Evolutionary conservation across 306 rosid species (phyloP).

Genomic region (Prunus fruticosa): DNA sequence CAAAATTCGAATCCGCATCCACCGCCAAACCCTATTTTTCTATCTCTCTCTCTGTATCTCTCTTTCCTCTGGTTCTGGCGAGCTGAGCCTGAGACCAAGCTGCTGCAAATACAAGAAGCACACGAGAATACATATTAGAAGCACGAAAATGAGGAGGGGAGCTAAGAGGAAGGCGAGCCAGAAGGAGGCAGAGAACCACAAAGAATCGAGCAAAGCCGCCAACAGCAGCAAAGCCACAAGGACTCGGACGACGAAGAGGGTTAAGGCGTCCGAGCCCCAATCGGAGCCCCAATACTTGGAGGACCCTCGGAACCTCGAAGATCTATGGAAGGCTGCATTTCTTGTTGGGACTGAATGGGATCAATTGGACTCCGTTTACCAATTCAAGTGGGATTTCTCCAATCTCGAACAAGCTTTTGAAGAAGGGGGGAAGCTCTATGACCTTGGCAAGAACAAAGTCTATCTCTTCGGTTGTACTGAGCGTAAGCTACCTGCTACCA

Average conservation of each 20-base stretch:
- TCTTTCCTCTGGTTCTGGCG: neutral
- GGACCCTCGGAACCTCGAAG: conserved; percentile 46
- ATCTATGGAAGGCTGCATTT: conserved; percentile 45
- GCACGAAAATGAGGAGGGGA: conserved; percentile 43
- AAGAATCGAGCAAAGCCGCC: conserved; percentile 12
- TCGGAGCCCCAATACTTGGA: conserved; percentile 40
- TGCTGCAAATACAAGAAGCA: neutral
- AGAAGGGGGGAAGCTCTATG: conserved; percentile 59
- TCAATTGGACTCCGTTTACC: conserved; percentile 37
- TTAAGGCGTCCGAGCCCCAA: conserved; percentile 36
- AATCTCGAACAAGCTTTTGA: conserved; percentile 70
- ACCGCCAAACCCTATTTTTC: conserved; percentile 9
- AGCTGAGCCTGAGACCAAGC: neutral
- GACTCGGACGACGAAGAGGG: conserved; percentile 51
- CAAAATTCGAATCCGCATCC: conserved; percentile 31
- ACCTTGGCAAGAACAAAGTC: conserved; percentile 43
- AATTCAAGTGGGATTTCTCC: conserved; percentile 48
- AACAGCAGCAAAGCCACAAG: conserved; percentile 10
- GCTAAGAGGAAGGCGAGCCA: conserved; percentile 49
- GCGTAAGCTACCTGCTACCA: neutral
- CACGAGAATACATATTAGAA: neutral
- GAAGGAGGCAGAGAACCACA: neutral
- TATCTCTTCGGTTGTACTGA: conserved; percentile 83
- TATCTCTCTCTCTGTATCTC: neutral
- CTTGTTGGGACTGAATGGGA: conserved; percentile 55